Conservation (phyloP, 1,284 basidiomycete genomes). For the Waitea zeae region DNA sequence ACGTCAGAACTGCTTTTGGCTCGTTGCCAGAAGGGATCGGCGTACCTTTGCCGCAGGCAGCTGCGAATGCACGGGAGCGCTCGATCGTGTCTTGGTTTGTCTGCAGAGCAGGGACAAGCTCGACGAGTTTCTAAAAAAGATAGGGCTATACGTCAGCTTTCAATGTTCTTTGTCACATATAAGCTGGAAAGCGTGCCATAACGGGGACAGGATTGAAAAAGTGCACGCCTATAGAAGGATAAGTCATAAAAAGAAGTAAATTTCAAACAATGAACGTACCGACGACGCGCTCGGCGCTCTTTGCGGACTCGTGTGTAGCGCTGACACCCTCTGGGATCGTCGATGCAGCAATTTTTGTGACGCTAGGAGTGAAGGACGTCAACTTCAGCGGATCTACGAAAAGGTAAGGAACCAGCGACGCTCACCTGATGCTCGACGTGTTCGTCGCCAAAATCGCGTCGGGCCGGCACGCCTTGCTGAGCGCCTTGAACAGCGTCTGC, state of each 20-base stretch:
- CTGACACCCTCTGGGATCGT: slow-evolving; percentile 39
- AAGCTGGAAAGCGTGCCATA: slow-evolving; percentile 64
- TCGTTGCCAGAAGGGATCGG: too few species aligned
- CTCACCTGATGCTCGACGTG: slow-evolving; percentile 76
- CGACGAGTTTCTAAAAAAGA: slow-evolving; percentile 64
- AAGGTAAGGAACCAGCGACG: too few species aligned
- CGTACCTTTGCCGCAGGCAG: slow-evolving; percentile 79
- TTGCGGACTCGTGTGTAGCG: slow-evolving; percentile 43
- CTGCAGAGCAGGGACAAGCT: slow-evolving; percentile 87
- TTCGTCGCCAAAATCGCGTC: slow-evolving; percentile 82
- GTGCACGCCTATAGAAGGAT: slow-evolving; percentile 46
- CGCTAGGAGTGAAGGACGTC: slow-evolving; percentile 17
- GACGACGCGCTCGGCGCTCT: slow-evolving; percentile 53
- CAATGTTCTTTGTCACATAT: too few species aligned
- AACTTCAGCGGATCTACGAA: background rate
- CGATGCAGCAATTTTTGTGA: slow-evolving; percentile 83
- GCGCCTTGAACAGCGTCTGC: slow-evolving; percentile 55
- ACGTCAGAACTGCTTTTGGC: too few species aligned
- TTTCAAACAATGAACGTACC: slow-evolving; percentile 29
- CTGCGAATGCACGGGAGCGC: slow-evolving; percentile 69
- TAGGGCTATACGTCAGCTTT: too few species aligned
- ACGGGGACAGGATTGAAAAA: slow-evolving; percentile 95
- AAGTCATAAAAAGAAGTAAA: slow-evolving; percentile 3
- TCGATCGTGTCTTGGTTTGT: slow-evolving; percentile 65
- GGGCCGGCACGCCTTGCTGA: slow-evolving; percentile 53